Conservation (phyloP, 768 basidiomycete species). For the Hypsizygus marmoreus region DNA sequence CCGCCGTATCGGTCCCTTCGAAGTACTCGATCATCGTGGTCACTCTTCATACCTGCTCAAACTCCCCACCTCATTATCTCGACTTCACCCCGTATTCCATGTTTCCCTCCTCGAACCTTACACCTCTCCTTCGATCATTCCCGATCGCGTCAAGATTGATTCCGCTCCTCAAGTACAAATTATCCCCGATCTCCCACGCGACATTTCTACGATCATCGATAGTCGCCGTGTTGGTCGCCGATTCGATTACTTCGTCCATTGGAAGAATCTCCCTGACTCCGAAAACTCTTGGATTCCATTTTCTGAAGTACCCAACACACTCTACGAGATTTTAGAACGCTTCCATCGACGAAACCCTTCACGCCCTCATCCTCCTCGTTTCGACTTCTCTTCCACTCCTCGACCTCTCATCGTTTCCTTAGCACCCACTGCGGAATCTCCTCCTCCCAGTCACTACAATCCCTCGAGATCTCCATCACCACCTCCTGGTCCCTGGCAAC, state of each 20-base stretch:
- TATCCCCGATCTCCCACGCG: neutral
- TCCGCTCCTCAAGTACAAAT: neutral
- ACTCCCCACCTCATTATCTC: neutral
- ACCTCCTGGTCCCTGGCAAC: constrained; percentile 4
- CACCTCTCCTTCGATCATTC: neutral
- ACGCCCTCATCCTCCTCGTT: constrained; percentile 5
- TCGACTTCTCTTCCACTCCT: too few species aligned
- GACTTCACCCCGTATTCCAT: too few species aligned
- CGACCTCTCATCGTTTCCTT: too few species aligned
- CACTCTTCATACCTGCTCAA: neutral
- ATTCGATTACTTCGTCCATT: constrained; percentile 10
- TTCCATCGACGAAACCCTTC: constrained; percentile 4
- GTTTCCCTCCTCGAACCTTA: neutral
- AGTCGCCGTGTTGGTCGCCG: constrained; percentile 1
- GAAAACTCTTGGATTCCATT: constrained; percentile 16
- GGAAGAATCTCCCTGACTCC: constrained; percentile 4
- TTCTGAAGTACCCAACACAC: constrained; percentile 4
- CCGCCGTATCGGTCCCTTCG: constrained; percentile 2
- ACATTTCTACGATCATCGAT: constrained; percentile 4
- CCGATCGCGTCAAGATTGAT: neutral
- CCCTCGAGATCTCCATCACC: neutral
- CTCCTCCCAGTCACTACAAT: too few species aligned
- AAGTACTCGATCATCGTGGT: neutral
- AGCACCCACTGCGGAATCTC: too few species aligned
- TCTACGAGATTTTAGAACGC: constrained; percentile 1